phyloP scores from a whole-genome alignment of 1,284 basidiomycete genomes.

The Butyriboletus regius region DNA sequence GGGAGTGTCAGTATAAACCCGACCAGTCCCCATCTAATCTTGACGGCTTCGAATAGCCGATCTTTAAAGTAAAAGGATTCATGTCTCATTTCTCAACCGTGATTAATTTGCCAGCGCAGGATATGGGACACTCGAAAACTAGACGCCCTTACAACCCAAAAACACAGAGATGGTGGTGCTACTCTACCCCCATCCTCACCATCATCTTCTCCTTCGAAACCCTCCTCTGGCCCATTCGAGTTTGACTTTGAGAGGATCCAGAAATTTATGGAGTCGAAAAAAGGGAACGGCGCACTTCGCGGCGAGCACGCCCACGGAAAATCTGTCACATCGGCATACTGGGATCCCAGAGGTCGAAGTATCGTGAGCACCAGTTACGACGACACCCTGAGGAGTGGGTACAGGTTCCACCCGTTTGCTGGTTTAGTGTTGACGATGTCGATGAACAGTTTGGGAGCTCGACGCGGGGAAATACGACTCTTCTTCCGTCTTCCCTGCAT shows the following conservation, averaged over 20 bases:
- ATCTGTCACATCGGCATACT: constrained; percentile 71
- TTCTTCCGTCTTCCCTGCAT: constrained; percentile 46
- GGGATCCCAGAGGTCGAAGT: constrained; percentile 67
- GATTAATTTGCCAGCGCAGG: constrained; percentile 34
- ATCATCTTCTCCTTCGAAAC: constrained; percentile 10
- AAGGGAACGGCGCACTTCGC: constrained; percentile 49
- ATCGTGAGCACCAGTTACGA: constrained; percentile 78
- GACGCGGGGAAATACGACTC: constrained; percentile 42
- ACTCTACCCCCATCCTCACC: constrained; percentile 17
- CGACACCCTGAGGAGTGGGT: constrained; percentile 59
- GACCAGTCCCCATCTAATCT: constrained; percentile 52
- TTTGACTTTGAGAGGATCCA: constrained; percentile 47
- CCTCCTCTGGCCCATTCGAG: constrained; percentile 32
- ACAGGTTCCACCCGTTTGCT: background rate
- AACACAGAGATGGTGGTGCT: constrained; percentile 19
- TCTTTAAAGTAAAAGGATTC: constrained; percentile 48
- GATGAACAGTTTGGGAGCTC: constrained; percentile 61
- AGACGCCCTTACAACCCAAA: constrained; percentile 34
- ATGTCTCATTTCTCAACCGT: background rate
- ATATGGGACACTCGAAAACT: constrained; percentile 72
- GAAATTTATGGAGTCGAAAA: constrained; percentile 43
- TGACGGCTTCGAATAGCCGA: constrained; percentile 68
- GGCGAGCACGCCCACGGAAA: constrained; percentile 63
- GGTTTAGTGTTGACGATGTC: constrained; percentile 11
- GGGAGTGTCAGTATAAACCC: constrained; percentile 72